Evolutionary conservation across 2,329 filamentous ascomycete species (phyloP), one percentile per base, ranked within the genome.

Genomic region (Verticillium nonalfalfae): DNA sequence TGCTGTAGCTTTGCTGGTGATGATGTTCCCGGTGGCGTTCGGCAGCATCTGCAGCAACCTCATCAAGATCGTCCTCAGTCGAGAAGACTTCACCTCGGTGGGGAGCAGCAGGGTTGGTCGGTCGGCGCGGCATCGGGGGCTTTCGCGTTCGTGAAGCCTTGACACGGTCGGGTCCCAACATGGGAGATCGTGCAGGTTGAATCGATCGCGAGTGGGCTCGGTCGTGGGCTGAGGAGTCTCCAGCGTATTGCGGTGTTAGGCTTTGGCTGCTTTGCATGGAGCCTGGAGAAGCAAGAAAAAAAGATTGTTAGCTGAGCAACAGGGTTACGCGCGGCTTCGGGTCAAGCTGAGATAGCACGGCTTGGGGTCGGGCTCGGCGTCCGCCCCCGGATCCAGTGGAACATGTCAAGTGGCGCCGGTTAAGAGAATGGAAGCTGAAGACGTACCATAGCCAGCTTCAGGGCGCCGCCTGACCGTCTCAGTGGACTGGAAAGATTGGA

Each of bases 41-140:
- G 64, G 83, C 76, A 9, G 63, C 63, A 69, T 93, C 90, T 64
- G 85, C 85, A 70, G 91, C 88, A 21, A 97, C 86, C 74, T 97
- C 94, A 66, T 86, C 83, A 31, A 87, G 80, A 70, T 92, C 93
- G 73, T 98, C 94, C 71, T 98, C 93, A 57, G 91, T 91, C 0
- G 93, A 97, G 76, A 96, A 98, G 63, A 94, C 82, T 64, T 90
- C 90, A 35, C 93, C 91, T 60, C 91, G 89, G 71, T 94, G 86
- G 2, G 92, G 93, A 50, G 86, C 86, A 69, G 86, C 81, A 7
- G 75, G 75, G 61, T 85, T 90, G 31, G 91, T 92, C 62, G 88
- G 81, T 64, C 92, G 88, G 67, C 91, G 88, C 62, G 84, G 74
- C 74, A 94, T 85, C 11, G 84, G 77, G 18, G 92, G 92, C 73